Evolutionary conservation across 805 yeast genomes (phyloP).

Genomic region (Candida ulmi): DNA sequence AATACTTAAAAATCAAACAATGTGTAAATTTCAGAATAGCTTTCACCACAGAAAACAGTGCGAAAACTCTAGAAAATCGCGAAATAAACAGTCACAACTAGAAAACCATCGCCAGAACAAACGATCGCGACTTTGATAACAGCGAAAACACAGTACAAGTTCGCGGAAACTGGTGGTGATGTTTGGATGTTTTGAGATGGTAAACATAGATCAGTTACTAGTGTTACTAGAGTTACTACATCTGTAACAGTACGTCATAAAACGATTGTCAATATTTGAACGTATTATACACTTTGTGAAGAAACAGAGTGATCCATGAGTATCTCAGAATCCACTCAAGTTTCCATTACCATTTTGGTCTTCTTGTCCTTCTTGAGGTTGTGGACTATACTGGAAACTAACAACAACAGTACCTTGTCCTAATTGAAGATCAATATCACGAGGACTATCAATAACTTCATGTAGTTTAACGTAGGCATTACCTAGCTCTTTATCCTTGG

Average conservation of each 20-base stretch:
- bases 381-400: constrained; percentile 32
- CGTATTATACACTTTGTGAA: too few species aligned
- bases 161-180: constrained; percentile 2
- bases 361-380: background rate
- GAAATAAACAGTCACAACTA: constrained; percentile 6
- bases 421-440: constrained; percentile 33
- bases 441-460: constrained; percentile 42
- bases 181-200: constrained; percentile 4
- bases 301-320: too few species aligned
- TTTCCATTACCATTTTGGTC: background rate
- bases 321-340: background rate
- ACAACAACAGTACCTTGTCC: constrained; percentile 38
- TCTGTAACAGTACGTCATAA: too few species aligned
- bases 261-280: too few species aligned
- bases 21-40: constrained; percentile 6
- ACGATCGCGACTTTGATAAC: too few species aligned
- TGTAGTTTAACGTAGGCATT: constrained; percentile 45
- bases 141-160: background rate
- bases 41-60: background rate
- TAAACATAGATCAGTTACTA: too few species aligned
- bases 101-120: too few species aligned
- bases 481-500: constrained; percentile 64
- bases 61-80: background rate
- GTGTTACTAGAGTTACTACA: too few species aligned
- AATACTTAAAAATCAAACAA: background rate